Evolutionary conservation across 225 moss, liverwort and hornwort genomes (phyloP).

Genomic region (Pleurozium schreberi): DNA sequence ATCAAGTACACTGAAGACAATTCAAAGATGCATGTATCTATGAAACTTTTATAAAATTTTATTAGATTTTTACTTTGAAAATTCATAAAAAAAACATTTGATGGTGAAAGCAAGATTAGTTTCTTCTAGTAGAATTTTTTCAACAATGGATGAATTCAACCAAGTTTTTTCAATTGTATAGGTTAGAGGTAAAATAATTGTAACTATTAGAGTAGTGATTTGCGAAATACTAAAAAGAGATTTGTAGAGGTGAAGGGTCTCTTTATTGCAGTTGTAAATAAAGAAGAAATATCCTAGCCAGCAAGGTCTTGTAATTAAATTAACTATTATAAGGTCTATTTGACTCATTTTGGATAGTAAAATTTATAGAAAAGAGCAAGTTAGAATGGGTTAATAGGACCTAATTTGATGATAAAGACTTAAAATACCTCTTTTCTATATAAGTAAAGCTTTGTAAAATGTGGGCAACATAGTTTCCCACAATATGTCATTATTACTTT

Average conservation of each 20-base stretch:
- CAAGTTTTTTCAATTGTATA: neutral
- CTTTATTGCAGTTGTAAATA: neutral
- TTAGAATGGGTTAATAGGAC: no score
- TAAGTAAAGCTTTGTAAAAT: neutral
- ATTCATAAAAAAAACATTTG: neutral
- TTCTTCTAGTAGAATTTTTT: neutral
- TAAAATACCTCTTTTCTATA: no score
- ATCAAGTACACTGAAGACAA: neutral
- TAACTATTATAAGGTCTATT: neutral
- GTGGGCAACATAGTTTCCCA: neutral
- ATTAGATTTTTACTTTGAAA: neutral
- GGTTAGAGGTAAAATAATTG: neutral
- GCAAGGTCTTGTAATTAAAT: neutral
- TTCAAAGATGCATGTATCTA: neutral
- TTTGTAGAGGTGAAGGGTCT: neutral
- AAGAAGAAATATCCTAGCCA: neutral
- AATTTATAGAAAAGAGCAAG: no score
- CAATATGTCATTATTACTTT: neutral
- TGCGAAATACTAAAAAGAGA: neutral
- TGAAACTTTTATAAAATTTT: neutral
- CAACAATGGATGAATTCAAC: neutral
- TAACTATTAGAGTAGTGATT: neutral
- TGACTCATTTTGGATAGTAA: neutral
- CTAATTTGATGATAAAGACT: no score
- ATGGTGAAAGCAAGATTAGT: neutral